Evolutionary conservation across 2,329 filamentous ascomycete genomes (phyloP).

Genomic region (Sarocladiaceae sp.): DNA sequence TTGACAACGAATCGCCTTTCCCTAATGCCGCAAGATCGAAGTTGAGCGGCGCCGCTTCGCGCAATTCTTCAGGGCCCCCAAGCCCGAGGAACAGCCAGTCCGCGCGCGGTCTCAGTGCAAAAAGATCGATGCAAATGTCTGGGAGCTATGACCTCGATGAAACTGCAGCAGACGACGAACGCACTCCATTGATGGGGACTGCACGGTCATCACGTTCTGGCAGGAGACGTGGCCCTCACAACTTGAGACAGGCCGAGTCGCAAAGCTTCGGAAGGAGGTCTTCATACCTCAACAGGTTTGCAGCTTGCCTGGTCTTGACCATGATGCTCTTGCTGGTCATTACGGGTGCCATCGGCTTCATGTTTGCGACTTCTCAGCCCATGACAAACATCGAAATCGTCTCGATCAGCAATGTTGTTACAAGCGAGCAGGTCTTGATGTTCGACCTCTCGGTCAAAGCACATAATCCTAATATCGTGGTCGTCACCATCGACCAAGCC

Average conservation of each 20-base stretch:
- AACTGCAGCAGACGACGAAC: conserved; percentile 77
- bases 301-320: conserved; percentile 82
- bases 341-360: conserved; percentile 80
- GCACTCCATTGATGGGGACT: conserved; percentile 69
- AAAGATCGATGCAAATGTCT: conserved; percentile 54
- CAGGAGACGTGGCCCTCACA: conserved; percentile 50
- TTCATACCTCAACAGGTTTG: conserved; percentile 67
- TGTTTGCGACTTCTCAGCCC: conserved; percentile 88
- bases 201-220: conserved; percentile 48
- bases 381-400: conserved; percentile 74
- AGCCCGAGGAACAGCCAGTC: conserved; percentile 58
- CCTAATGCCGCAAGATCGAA: conserved; percentile 62
- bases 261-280: conserved; percentile 61
- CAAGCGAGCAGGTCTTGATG: conserved; percentile 93
- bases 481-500: conserved; percentile 79
- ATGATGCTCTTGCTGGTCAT: conserved; percentile 77
- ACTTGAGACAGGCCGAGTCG: conserved; percentile 68
- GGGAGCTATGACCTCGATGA: conserved; percentile 77
- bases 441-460: conserved; percentile 85
- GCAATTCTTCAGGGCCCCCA: conserved; percentile 63
- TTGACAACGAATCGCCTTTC: conserved; percentile 77
- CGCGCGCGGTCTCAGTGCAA: conserved; percentile 27
- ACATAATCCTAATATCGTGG: conserved; percentile 88
- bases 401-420: conserved; percentile 83
- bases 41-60: conserved; percentile 50